phyloP scores from a whole-genome alignment of 306 rosid species.

The Lithocarpus polystachyus region DNA sequence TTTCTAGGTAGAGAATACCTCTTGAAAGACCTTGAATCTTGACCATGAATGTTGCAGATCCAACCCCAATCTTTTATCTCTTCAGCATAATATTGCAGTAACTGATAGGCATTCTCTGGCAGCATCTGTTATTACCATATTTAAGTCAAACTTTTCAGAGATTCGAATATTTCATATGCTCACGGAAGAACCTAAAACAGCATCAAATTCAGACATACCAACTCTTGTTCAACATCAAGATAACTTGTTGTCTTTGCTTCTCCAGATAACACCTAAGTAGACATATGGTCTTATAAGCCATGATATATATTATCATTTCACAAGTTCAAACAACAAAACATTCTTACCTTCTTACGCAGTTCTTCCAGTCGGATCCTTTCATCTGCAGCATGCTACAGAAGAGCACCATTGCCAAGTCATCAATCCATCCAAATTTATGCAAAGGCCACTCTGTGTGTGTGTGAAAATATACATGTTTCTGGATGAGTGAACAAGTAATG shows the following conservation, averaged over 20 bases:
- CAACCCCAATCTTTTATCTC: constrained; percentile 87
- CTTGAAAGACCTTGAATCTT: constrained; percentile 64
- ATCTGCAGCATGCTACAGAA: constrained; percentile 90
- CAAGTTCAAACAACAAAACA: constrained; percentile 15
- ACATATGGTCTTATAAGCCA: constrained; percentile 27
- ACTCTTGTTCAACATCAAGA: constrained; percentile 73
- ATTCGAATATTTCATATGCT: neutral
- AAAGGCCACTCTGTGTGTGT: neutral
- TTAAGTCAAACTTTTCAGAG: constrained; percentile 20
- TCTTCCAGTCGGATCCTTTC: constrained; percentile 93
- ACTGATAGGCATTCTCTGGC: constrained; percentile 83
- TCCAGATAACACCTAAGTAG: constrained; percentile 69
- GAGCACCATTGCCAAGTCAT: constrained; percentile 25
- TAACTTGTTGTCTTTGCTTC: constrained; percentile 65
- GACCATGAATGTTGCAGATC: constrained; percentile 72
- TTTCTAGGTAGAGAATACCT: constrained; percentile 38
- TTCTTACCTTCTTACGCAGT: constrained; percentile 73
- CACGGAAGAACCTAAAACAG: constrained; percentile 22
- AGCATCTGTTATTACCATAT: constrained; percentile 48
- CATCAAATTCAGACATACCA: constrained; percentile 53
- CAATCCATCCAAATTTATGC: constrained; percentile 6
- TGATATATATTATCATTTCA: constrained; percentile 11
- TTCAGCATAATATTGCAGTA: constrained; percentile 64
- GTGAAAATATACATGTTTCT: neutral
- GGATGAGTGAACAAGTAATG: neutral